Percentiles rank a stretch among this genome's conserved stretches.
phyloP scores from a whole-genome alignment of 2,329 filamentous ascomycete species.

The Arthrobotrys entomopaga region DNA sequence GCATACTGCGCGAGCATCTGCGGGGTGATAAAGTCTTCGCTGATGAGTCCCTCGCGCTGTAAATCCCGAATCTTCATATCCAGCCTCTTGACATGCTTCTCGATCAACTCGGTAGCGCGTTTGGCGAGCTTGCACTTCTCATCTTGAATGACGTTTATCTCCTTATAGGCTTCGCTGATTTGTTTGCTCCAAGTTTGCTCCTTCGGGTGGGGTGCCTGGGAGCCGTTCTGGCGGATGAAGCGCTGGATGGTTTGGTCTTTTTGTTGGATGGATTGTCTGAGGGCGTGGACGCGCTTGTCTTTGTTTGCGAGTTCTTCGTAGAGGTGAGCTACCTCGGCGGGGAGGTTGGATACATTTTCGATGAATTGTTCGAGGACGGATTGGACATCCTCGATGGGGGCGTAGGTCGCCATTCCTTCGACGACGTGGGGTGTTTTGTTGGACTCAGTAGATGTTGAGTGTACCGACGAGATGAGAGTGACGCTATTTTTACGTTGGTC shows the following conservation, averaged over 20 bases:
- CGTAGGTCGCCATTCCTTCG: conserved; percentile 35
- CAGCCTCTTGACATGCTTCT: conserved; percentile 67
- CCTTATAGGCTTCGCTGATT: conserved; percentile 74
- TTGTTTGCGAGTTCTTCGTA: conserved; percentile 85
- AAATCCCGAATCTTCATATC: conserved; percentile 67
- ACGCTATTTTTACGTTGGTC: neutral
- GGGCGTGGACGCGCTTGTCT: conserved; percentile 76
- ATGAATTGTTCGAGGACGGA: conserved; percentile 59
- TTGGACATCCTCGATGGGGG: conserved; percentile 57
- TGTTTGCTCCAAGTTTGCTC: conserved; percentile 75
- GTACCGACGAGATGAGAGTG: neutral
- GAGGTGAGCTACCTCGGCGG: conserved; percentile 82
- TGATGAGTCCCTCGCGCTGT: conserved; percentile 66
- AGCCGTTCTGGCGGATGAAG: conserved; percentile 81
- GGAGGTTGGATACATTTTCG: conserved; percentile 69
- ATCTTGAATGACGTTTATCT: conserved; percentile 75
- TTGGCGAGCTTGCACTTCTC: conserved; percentile 78
- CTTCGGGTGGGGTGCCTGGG: conserved; percentile 77
- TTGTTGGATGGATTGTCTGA: conserved; percentile 74
- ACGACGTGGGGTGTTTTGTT: neutral
- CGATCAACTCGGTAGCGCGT: conserved; percentile 65
- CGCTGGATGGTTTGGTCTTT: conserved; percentile 81
- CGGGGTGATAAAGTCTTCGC: conserved; percentile 65
- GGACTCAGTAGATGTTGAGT: conserved; percentile 6
- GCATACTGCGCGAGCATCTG: conserved; percentile 62